phyloP scores from a whole-genome alignment of 352 stramenopile genomes.

The Phytophthora fragariaefolia region DNA sequence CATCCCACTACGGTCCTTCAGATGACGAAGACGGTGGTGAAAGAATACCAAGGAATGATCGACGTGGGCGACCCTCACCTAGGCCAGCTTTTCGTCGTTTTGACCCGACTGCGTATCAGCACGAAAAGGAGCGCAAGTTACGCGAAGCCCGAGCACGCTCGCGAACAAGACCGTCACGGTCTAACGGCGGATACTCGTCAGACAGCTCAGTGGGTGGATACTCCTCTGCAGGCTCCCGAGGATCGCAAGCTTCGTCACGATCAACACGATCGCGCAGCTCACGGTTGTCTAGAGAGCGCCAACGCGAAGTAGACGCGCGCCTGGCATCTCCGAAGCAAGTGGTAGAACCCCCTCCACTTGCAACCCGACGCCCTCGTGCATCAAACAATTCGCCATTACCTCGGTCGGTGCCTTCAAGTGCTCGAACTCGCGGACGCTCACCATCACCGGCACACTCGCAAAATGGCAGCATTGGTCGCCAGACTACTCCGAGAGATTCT shows the following conservation, averaged over 20 bases:
- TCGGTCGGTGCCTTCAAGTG: conserved; percentile 16
- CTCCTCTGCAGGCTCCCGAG: conserved; percentile 63
- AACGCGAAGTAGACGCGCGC: conserved; percentile 61
- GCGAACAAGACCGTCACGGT: conserved; percentile 23
- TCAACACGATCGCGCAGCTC: conserved; percentile 51
- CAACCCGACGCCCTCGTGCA: conserved; percentile 15
- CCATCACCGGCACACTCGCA: conserved; percentile 35
- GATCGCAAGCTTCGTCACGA: conserved; percentile 53
- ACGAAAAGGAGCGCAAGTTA: conserved; percentile 69
- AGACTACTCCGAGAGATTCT: background rate
- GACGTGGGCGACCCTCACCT: conserved; percentile 16
- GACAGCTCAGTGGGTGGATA: conserved; percentile 73
- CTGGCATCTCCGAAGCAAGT: conserved; percentile 62
- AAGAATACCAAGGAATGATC: conserved; percentile 11
- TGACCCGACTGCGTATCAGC: conserved; percentile 84
- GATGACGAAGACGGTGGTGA: conserved; percentile 37
- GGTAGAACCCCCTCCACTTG: conserved; percentile 26
- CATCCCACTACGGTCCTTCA: conserved; percentile 37
- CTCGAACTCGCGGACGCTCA: conserved; percentile 34
- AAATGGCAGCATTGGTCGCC: conserved; percentile 1
- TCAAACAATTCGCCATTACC: conserved; percentile 37
- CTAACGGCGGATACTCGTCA: conserved; percentile 61
- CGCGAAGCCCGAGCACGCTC: conserved; percentile 49
- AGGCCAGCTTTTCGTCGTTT: conserved; percentile 66
- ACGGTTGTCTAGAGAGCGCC: conserved; percentile 49